Percentiles rank a stretch among this genome's conserved stretches.
Evolutionary conservation across 306 rosid genomes (phyloP).

Genomic region (Mucuna pruriens): DNA sequence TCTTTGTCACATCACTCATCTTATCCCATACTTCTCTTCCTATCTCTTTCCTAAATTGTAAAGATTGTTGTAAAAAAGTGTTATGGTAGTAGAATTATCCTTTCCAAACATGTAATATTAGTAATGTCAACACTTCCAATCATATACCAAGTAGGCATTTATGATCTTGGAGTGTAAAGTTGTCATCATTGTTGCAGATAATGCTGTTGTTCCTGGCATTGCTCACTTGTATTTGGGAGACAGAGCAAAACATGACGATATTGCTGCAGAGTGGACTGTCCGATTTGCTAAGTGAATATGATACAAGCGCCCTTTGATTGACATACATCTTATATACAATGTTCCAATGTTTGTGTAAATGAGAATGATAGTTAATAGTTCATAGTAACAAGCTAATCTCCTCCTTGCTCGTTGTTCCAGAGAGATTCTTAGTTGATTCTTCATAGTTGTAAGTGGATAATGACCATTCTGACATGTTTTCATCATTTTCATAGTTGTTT

Average conservation of each 20-base stretch:
- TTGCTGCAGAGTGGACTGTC: constrained; percentile 83
- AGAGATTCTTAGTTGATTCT: not conserved
- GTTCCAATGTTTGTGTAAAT: not conserved
- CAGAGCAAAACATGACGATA: constrained; percentile 70
- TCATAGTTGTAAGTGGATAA: not conserved
- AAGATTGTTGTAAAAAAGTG: not conserved
- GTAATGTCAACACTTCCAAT: not conserved
- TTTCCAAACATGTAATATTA: constrained; percentile 4
- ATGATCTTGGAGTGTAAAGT: constrained; percentile 16
- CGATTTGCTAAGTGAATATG: constrained; percentile 82
- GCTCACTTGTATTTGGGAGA: constrained; percentile 82
- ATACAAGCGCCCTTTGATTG: constrained; percentile 14
- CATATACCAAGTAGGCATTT: not conserved
- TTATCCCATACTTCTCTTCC: not conserved
- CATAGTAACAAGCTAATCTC: not conserved
- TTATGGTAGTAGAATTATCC: not conserved
- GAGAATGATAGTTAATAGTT: constrained; percentile 18
- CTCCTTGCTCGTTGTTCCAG: not conserved
- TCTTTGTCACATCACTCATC: not conserved
- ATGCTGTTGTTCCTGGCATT: constrained; percentile 68
- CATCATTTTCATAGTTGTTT: not conserved
- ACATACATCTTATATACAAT: not conserved
- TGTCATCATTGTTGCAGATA: constrained; percentile 55
- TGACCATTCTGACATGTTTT: not conserved
- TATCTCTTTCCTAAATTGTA: not conserved